Base-by-base conservation (phyloP, 2,329 filamentous ascomycete species). In the Microsporum audouinii region DNA sequence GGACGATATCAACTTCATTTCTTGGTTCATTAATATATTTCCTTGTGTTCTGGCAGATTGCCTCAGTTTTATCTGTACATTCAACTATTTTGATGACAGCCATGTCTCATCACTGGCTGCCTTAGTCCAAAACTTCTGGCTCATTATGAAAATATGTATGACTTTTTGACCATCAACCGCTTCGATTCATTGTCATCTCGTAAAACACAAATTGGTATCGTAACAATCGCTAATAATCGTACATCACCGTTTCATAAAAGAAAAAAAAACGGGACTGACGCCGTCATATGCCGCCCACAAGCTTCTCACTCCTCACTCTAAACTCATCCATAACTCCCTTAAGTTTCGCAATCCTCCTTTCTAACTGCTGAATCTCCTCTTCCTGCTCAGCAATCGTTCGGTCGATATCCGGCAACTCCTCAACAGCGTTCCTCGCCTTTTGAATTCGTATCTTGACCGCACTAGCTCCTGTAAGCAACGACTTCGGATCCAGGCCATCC, bases 371-470 rank as follows among this genome's bases (percentile, higher is more conserved):
- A 51, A 79, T 78, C 65, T 79, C 77, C 12, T 61, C 66, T 59
- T 77, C 72, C 66, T 79, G 77, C 55, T 79, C 76, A 7, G 68
- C 68, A 12, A 78, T 71, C 10, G 72, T 73, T 38, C 76, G 70
- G 5, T 76, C 67, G n/a, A 77, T 68, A 64, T 79, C 77, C 7
- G 77, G 76, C 43, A 79, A 65, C 39, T 66, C 69, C 57, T 73
- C 71, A 8, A 79, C 71, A 8, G 75, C 73, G 2, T 67, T 80
- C 57, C 88, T 81, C 57, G 91, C 91, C 66, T 86, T 87, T 72
- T 91, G 87, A 62, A 97, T 82, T 74, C 89, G 89, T 74, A 91
- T 86, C 74, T 89, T 91, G 68, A 96, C 79, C 39, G 83, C 82
- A 69, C 90, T 88, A 1, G 89, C 88, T 39, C 89, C 89, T 1